These are phyloP conservation scores for Citrus sinensis DNA, from an alignment of 345 rosid genomes.

Conservation along the genomic window DVS_A1.0 CM039164.1:26017001-26017500, in stretches of 20 bases:
- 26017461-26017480: not conserved
- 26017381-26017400: not conserved
- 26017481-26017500: not conserved
- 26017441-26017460: not conserved
- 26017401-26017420: not conserved
- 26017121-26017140: constrained; percentile 97
- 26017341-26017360: not conserved
- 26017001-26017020: constrained; percentile 2
- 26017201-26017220: not conserved
- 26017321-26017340: constrained; percentile 50
- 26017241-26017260: constrained; percentile 86
- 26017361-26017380: not conserved
- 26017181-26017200: constrained; percentile 27
- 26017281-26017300: constrained; percentile 69
- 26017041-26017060: not conserved
- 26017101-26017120: constrained; percentile 90
- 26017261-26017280: constrained; percentile 80
- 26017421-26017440: no score
- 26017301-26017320: constrained; percentile 67
- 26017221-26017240: constrained; percentile 7
- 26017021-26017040: not conserved
- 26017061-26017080: constrained; percentile 53
- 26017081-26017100: constrained; percentile 85
- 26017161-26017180: constrained; percentile 80
- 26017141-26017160: constrained; percentile 93